These are phyloP conservation scores for Podospora tetraspora DNA, from an alignment of 495 filamentous ascomycete species.

Conservation along the genomic window DNA sequence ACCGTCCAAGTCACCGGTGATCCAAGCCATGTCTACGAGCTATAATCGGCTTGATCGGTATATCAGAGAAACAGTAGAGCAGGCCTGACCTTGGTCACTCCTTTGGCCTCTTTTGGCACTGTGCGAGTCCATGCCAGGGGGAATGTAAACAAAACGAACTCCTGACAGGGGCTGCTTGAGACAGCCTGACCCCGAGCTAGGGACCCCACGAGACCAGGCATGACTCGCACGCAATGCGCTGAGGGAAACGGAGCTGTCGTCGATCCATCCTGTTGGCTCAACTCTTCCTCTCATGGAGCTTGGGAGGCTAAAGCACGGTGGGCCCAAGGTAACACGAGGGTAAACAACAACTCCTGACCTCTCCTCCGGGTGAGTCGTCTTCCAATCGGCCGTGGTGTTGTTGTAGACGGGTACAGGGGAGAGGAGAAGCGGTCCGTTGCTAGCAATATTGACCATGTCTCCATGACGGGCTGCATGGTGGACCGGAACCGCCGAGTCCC, in stretches of 20 bases:
- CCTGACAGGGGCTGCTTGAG: slow-evolving; percentile 1
- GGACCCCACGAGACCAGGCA: background rate
- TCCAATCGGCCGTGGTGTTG: background rate
- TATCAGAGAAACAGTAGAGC: no score
- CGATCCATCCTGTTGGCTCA: background rate
- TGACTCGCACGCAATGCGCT: background rate
- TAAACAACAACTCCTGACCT: background rate
- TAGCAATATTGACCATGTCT: no score
- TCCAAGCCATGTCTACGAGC: no score
- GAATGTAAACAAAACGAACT: slow-evolving; percentile 22
- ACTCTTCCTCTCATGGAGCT: background rate
- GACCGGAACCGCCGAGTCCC: background rate
- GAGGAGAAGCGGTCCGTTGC: no score
- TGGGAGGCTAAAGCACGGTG: background rate
- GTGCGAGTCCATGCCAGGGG: background rate
- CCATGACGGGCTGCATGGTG: no score
- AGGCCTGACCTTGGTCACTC: no score
- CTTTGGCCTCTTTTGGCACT: background rate
- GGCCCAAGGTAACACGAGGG: background rate
- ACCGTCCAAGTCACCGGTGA: background rate
- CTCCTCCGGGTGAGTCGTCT: background rate
- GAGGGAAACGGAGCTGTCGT: background rate
- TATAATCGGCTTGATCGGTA: no score
- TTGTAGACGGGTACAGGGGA: no score
- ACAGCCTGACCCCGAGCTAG: background rate